These are phyloP conservation scores for Trichoderma simmonsii DNA, from an alignment of 2,329 filamentous ascomycete species.

Conservation along the genomic window DNA sequence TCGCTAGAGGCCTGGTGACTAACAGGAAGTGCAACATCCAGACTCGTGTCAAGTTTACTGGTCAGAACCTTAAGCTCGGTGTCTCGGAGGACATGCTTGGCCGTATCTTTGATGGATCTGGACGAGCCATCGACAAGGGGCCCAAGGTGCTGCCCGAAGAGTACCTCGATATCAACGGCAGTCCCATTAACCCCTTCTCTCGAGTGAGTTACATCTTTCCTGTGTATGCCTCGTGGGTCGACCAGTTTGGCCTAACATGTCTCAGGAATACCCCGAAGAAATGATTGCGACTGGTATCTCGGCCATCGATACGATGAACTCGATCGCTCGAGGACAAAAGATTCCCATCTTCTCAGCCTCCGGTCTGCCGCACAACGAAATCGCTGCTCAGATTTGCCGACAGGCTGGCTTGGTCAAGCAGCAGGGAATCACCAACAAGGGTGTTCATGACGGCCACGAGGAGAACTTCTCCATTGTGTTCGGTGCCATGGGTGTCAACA, in stretches of 20 bases:
- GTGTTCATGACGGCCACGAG: slow-evolving; percentile 91
- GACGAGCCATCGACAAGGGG: slow-evolving; percentile 97
- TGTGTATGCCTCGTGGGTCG: neutral
- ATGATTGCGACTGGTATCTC: slow-evolving; percentile 99
- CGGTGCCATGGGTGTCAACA: slow-evolving; percentile 99
- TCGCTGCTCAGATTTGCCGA: slow-evolving; percentile 97
- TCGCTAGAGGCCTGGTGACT: slow-evolving; percentile 23
- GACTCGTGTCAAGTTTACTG: slow-evolving; percentile 97
- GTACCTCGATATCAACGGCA: slow-evolving; percentile 98
- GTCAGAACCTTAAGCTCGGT: slow-evolving; percentile 95
- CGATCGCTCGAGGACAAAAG: slow-evolving; percentile 97
- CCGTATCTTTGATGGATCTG: slow-evolving; percentile 97
- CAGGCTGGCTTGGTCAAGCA: slow-evolving; percentile 88
- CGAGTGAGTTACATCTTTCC: slow-evolving; percentile 54
- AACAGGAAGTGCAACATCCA: slow-evolving; percentile 36
- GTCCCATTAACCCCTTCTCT: slow-evolving; percentile 96
- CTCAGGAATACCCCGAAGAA: slow-evolving; percentile 93
- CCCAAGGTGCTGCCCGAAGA: slow-evolving; percentile 97
- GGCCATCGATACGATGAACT: slow-evolving; percentile 97
- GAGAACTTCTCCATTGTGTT: slow-evolving; percentile 99
- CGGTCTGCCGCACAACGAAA: slow-evolving; percentile 98
- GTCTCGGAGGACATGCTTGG: slow-evolving; percentile 99
- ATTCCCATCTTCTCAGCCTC: slow-evolving; percentile 99
- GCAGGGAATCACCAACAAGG: slow-evolving; percentile 80
- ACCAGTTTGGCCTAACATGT: slow-evolving; percentile 13